phyloP scores from a whole-genome alignment of 768 basidiomycete species.

The Tricholoma sp. region DNA sequence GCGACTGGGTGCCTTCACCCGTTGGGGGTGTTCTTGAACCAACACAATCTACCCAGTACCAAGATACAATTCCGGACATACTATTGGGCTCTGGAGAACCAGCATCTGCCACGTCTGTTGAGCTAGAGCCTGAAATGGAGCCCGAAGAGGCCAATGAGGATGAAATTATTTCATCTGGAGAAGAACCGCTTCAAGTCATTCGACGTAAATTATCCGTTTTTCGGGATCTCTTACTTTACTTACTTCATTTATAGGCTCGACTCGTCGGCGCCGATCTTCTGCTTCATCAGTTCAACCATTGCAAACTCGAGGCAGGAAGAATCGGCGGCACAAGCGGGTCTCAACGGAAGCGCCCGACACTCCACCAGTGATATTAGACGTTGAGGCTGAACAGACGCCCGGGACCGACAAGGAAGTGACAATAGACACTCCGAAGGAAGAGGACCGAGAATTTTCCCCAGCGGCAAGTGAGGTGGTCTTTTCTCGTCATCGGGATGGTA shows the following conservation, averaged over 20 bases:
- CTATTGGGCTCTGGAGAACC: background rate
- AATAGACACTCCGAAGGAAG: slow-evolving; percentile 9
- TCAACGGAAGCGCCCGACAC: slow-evolving; percentile 15
- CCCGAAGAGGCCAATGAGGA: slow-evolving; percentile 13
- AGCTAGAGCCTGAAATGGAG: slow-evolving; percentile 11
- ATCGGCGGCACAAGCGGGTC: slow-evolving; percentile 24
- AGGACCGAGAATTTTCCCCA: slow-evolving; percentile 26
- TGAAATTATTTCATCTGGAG: slow-evolving; percentile 23
- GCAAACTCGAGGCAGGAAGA: slow-evolving; percentile 21
- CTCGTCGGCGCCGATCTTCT: slow-evolving; percentile 35
- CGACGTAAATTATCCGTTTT: slow-evolving; percentile 25
- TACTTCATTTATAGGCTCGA: slow-evolving; percentile 27
- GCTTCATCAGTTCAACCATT: slow-evolving; percentile 25
- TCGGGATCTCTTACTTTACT: background rate
- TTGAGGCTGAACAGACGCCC: slow-evolving; percentile 2
- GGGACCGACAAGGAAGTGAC: slow-evolving; percentile 8
- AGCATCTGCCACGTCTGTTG: background rate
- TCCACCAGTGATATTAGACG: background rate
- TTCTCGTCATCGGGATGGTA: slow-evolving; percentile 28
- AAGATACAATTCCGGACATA: background rate
- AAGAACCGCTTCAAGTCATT: slow-evolving; percentile 28
- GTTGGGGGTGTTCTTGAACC: background rate
- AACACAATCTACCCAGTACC: background rate
- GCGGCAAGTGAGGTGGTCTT: slow-evolving; percentile 14
- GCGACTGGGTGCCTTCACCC: background rate